Base-by-base conservation (phyloP, 2,329 filamentous ascomycete species). In the Fusarium nematophilum region DNA sequence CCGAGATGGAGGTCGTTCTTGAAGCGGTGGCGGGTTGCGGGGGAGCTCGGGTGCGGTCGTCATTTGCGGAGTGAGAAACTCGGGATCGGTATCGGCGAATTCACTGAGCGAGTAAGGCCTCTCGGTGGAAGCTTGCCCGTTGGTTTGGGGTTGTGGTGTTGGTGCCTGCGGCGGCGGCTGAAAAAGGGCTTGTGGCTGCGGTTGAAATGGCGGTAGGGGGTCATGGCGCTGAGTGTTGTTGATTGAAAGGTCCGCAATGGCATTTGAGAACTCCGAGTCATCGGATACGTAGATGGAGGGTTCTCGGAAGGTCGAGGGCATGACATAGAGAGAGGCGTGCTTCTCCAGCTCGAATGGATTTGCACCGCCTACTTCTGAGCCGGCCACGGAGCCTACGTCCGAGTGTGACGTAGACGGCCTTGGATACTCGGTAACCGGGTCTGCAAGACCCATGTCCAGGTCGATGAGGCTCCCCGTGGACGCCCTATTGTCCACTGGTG, bases 281-380 rank as follows among this genome's bases (percentile, higher is more conserved):
- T 87, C 85, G 1, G 83, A 83, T 9, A 87, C 81, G 65, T 87
- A 88, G 39, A 87, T 86, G 4, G 83, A 86, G 1, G 84, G 83
- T 59, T 86, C 83, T 29, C 84, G 77, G 43, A 75, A 77, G 1
- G 73, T 71, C 4, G 73, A 66, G 5, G 77, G 72, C 64, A 72
- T 68, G 10, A 75, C 76, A 58, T 86, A 85, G 2, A 86, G 73
- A 1, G 85, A 87, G 2, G 84, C 77, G 62, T 88, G 86, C n/a
- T 83, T 81, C 69, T 89, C 86, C 4, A 89, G 77, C 49, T 88
- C 84, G 53, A 89, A 89, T 0, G 86, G 85, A 62, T 86, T 85
- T 2, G 77, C 79, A 10, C 80, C 77, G 21, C 83, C 81, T 26
- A 83, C 71, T 52, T 87, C 83, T 1, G 85, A 86, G 44, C 85